Conservation (phyloP, 192 early-diverging fungal species). For the Chytriomyces hyalinus region DNA sequence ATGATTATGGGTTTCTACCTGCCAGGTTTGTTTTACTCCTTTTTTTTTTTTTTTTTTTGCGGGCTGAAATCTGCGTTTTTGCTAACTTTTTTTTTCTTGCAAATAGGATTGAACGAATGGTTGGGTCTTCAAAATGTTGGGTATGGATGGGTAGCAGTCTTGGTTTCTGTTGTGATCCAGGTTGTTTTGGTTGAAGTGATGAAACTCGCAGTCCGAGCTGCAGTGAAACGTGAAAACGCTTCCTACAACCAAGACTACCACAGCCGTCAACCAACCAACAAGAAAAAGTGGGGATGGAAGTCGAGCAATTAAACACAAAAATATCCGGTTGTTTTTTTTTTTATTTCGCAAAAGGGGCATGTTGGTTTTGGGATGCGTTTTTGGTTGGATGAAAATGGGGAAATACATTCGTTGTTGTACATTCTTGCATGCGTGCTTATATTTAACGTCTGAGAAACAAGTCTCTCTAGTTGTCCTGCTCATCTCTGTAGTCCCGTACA, state of each 20-base stretch:
- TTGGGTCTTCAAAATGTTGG: conserved; percentile 46
- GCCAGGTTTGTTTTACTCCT: conserved; percentile 56
- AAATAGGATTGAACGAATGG: conserved; percentile 40
- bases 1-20: conserved; percentile 83
- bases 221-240: not conserved
- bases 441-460: too few species aligned
- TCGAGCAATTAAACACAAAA: too few species aligned
- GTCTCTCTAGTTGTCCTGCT: too few species aligned
- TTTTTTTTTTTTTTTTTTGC: conserved; percentile 1
- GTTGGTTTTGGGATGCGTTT: too few species aligned
- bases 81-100: not conserved
- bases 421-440: too few species aligned
- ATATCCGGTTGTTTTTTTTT: too few species aligned
- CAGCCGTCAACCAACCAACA: not conserved
- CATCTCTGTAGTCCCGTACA: too few species aligned
- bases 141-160: conserved; percentile 50
- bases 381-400: too few species aligned
- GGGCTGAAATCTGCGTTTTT: not conserved
- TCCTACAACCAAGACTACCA: not conserved
- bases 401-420: too few species aligned
- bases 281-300: not conserved
- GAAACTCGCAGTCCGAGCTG: conserved; percentile 41
- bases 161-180: conserved; percentile 51
- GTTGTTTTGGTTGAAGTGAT: conserved; percentile 48
- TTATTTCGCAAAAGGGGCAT: too few species aligned